Conservation (phyloP, 495 filamentous ascomycete genomes). For the Glarea lozoyensis region DNA sequence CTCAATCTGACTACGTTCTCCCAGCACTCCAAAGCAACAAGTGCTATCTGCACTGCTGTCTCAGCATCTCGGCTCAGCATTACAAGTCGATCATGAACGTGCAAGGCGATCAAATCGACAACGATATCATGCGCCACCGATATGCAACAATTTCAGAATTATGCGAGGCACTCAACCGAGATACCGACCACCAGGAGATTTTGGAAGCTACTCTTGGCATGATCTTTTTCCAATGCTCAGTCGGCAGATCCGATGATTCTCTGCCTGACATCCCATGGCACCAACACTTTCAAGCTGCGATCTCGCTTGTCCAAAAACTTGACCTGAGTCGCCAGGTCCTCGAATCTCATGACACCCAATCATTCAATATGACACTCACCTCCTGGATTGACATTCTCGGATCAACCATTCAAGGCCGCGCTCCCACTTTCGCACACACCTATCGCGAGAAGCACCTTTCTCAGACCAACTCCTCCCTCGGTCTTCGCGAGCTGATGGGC, state of each 20-base stretch:
- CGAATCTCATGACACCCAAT: slow-evolving; percentile 52
- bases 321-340: slow-evolving; percentile 61
- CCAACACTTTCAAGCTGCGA: slow-evolving; percentile 89
- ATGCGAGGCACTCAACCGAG: slow-evolving; percentile 71
- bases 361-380: slow-evolving; percentile 92
- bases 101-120: slow-evolving; percentile 69
- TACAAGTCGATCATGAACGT: slow-evolving; percentile 63
- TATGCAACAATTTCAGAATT: slow-evolving; percentile 81
- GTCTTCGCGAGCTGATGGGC: slow-evolving; percentile 89
- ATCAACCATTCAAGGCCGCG: slow-evolving; percentile 79
- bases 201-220: slow-evolving; percentile 91
- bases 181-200: slow-evolving; percentile 77
- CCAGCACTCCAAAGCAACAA: slow-evolving; percentile 83
- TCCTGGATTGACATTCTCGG: slow-evolving; percentile 97
- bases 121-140: slow-evolving; percentile 89
- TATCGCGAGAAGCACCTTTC: slow-evolving; percentile 87
- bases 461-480: slow-evolving; percentile 53
- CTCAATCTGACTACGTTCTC: slow-evolving; percentile 71
- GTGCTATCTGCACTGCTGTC: slow-evolving; percentile 88
- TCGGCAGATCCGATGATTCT: slow-evolving; percentile 74
- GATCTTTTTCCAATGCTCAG: slow-evolving; percentile 95
- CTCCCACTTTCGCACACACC: slow-evolving; percentile 80
- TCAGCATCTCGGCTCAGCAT: slow-evolving; percentile 93
- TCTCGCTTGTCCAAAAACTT: slow-evolving; percentile 72
- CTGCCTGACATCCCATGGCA: slow-evolving; percentile 95